phyloP scores from a whole-genome alignment of 805 yeast species.

The Starmerella stigmatis region DNA sequence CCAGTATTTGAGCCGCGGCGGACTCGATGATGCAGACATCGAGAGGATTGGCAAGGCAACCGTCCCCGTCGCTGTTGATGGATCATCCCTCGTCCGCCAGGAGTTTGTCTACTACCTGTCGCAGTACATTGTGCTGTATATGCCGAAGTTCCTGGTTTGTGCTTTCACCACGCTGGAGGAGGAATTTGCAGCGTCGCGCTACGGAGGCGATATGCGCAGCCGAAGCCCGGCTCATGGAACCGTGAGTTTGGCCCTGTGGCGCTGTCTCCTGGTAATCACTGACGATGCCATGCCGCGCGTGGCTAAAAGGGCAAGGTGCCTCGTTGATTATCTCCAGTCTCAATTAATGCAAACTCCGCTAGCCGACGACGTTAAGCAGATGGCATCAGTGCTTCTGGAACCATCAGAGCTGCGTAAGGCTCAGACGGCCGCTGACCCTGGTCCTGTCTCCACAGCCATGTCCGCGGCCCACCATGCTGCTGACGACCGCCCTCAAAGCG shows the following conservation, averaged over 20 bases:
- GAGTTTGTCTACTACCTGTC: slow-evolving; percentile 74
- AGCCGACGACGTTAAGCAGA: slow-evolving; percentile 48
- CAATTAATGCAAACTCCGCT: slow-evolving; percentile 56
- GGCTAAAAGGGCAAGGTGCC: slow-evolving; percentile 54
- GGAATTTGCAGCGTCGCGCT: slow-evolving; percentile 48
- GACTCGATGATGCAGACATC: slow-evolving; percentile 27
- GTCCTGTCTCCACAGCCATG: not conserved
- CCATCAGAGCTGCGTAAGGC: slow-evolving; percentile 11
- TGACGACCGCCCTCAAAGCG: slow-evolving; percentile 3
- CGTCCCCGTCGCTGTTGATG: slow-evolving; percentile 65
- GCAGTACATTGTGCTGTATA: slow-evolving; percentile 57
- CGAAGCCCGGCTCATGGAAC: slow-evolving; percentile 78
- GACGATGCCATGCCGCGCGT: slow-evolving; percentile 86
- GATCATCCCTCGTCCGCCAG: slow-evolving; percentile 77
- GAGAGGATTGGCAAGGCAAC: slow-evolving; percentile 49
- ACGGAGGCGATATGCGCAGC: slow-evolving; percentile 52
- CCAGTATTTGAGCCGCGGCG: slow-evolving; percentile 42
- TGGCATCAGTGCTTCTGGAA: slow-evolving; percentile 20
- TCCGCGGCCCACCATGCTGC: not conserved
- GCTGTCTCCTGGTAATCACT: slow-evolving; percentile 62
- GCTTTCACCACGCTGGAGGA: slow-evolving; percentile 79
- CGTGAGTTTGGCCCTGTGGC: slow-evolving; percentile 78
- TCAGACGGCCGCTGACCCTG: not conserved
- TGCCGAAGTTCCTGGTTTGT: slow-evolving; percentile 68
- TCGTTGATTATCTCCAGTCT: slow-evolving; percentile 62